Percentiles rank a stretch among this genome's conserved stretches.
phyloP scores from a whole-genome alignment of 2,329 filamentous ascomycete genomes.

The Colletotrichum sp. region DNA sequence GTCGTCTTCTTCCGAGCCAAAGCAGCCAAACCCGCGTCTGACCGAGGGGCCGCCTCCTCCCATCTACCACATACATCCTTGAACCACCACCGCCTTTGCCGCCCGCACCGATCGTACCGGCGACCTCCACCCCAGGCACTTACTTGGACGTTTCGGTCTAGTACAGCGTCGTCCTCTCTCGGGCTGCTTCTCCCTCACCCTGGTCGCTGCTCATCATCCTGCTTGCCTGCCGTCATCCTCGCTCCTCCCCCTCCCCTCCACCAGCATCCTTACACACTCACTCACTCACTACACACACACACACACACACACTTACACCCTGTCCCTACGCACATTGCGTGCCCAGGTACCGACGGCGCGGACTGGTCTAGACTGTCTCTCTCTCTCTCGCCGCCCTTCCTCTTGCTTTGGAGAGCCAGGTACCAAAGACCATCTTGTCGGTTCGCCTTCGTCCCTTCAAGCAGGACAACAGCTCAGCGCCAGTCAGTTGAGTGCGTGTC shows the following conservation, averaged over 20 bases:
- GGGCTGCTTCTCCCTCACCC: background rate
- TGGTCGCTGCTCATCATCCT: background rate
- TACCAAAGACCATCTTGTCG: background rate
- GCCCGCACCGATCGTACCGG: background rate
- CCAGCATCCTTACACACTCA: background rate
- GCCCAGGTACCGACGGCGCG: conserved; percentile 10
- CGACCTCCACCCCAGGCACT: background rate
- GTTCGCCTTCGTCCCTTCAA: background rate
- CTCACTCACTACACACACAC: background rate
- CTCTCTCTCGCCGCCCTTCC: background rate
- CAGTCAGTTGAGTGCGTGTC: background rate
- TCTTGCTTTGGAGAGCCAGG: background rate
- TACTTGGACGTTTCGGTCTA: background rate
- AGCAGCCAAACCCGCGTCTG: conserved; percentile 8
- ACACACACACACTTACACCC: background rate
- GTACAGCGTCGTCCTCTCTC: background rate
- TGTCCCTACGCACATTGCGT: background rate
- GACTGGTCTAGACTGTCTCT: conserved; percentile 14
- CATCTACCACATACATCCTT: background rate
- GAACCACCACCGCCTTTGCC: conserved; percentile 12
- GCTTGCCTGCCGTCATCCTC: background rate
- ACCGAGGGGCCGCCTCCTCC: background rate
- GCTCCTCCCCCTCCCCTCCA: background rate
- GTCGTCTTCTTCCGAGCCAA: background rate
- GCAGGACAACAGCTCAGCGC: background rate